phyloP scores from a whole-genome alignment of 331 rosid species.

The Erythrophleum ivorense region DNA sequence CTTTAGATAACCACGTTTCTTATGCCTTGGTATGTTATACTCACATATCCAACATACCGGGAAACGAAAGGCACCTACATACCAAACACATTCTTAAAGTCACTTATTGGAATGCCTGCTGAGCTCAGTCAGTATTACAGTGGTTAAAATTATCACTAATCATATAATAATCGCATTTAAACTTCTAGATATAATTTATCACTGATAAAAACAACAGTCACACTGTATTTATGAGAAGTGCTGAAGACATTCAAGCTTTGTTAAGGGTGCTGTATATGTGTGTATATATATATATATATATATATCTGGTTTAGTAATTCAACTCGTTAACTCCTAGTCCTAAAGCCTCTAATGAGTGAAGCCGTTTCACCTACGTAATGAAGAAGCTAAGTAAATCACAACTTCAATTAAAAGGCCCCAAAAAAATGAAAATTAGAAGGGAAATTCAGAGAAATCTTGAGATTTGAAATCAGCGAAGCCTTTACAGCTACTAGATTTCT shows the following conservation, averaged over 20 bases:
- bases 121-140: slow-evolving; percentile 9
- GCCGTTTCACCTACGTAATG: not conserved
- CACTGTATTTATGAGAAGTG: not conserved
- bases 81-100: not conserved
- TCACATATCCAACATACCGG: not conserved
- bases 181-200: not conserved
- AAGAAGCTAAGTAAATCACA: not conserved
- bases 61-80: not conserved
- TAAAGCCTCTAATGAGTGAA: not conserved
- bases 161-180: not conserved
- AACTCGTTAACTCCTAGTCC: not conserved
- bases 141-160: slow-evolving; percentile 12
- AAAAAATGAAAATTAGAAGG: not conserved
- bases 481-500: not conserved
- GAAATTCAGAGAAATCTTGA: not conserved
- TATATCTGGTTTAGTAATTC: not conserved
- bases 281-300: not conserved
- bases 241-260: slow-evolving; percentile 16
- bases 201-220: slow-evolving; percentile 3
- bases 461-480: slow-evolving; percentile 1
- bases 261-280: not conserved
- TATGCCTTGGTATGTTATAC: not conserved
- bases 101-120: not conserved
- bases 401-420: not conserved
- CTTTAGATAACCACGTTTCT: not conserved